Evolutionary conservation across 2,329 filamentous ascomycete species (phyloP), one percentile per base, ranked within the genome.

Genomic region (Escovopsis sp.): DNA sequence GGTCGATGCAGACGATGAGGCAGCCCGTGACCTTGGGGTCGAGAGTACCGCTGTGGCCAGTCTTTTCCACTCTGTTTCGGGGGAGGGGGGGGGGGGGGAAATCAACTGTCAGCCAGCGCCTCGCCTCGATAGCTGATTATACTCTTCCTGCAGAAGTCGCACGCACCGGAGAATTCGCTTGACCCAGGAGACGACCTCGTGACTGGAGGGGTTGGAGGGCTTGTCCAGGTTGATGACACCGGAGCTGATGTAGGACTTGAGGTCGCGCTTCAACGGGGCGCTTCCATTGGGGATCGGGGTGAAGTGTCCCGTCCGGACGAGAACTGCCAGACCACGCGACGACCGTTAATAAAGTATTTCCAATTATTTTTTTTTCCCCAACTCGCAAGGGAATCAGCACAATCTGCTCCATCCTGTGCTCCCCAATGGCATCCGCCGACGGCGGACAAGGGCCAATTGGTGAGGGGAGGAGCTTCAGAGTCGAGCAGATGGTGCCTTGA

Each of bases 151-250:
- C 28, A 9, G 7, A 11, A 7, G 8, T 32, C 11, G 28, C 8
- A 58, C 66, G 50, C 77, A 87, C 82, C 83, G 81, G 44, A 98
- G 74, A 57, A 96, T 96, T 56, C 89, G 82, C 81, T 98, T 98
- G 55, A 96, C 84, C 91, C 91, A 98, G 52, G 91, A 89, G 59
- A 98, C 91, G 52, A 98, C 91, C 73, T 98, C 91, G 75, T 98
- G 91, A 58, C 83, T 91, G 53, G 88, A 95, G 43, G 89, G 89
- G 71, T 98, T 98, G 42, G 88, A 93, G 45, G 89, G 91, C 72
- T 66, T 66, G 51, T 66, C 63, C 54, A 95, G 80, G 70, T 98
- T 98, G 68, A 98, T 96, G 46, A 98, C 89, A 68, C 91, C 91
- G 50, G 86, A 94, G 63, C 84, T 89, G 62, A 98, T 80, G 70